phyloP scores from a whole-genome alignment of 2,329 filamentous ascomycete species.

The Botrytis porri region DNA sequence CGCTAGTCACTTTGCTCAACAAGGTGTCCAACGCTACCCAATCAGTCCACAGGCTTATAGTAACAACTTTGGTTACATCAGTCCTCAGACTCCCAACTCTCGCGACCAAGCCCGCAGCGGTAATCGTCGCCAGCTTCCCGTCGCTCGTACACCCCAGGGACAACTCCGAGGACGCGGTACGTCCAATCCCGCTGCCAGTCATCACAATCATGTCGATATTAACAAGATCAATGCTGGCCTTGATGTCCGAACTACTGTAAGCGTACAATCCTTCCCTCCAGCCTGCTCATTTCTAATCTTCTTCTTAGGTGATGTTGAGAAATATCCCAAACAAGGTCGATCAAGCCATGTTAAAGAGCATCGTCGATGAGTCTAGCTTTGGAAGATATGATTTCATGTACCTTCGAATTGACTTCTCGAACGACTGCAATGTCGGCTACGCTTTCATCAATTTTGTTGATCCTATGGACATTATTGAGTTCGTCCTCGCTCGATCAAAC shows the following conservation, averaged over 20 bases:
- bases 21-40: constrained; percentile 5
- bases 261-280: constrained; percentile 33
- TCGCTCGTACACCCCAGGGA: constrained; percentile 39
- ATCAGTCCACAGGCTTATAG: constrained; percentile 7
- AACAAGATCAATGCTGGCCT: constrained; percentile 60
- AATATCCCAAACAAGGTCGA: constrained; percentile 93
- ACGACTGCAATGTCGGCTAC: constrained; percentile 90
- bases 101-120: constrained; percentile 21
- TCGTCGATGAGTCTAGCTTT: constrained; percentile 74
- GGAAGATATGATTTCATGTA: constrained; percentile 96
- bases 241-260: constrained; percentile 73
- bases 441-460: constrained; percentile 94
- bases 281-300: constrained; percentile 18
- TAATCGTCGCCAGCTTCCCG: constrained; percentile 41
- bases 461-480: constrained; percentile 74
- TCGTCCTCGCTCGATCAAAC: constrained; percentile 67
- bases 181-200: constrained; percentile 45
- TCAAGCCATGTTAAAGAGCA: constrained; percentile 70
- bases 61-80: constrained; percentile 12
- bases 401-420: constrained; percentile 82
- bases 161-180: constrained; percentile 38
- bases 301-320: constrained; percentile 76
- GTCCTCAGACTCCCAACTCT: constrained; percentile 22
- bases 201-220: constrained; percentile 62
- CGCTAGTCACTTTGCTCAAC: background rate